Percentiles rank a stretch among this genome's conserved stretches.
phyloP scores from a whole-genome alignment of 192 early-diverging fungal genomes.

The Chytriomyces hyalinus region DNA sequence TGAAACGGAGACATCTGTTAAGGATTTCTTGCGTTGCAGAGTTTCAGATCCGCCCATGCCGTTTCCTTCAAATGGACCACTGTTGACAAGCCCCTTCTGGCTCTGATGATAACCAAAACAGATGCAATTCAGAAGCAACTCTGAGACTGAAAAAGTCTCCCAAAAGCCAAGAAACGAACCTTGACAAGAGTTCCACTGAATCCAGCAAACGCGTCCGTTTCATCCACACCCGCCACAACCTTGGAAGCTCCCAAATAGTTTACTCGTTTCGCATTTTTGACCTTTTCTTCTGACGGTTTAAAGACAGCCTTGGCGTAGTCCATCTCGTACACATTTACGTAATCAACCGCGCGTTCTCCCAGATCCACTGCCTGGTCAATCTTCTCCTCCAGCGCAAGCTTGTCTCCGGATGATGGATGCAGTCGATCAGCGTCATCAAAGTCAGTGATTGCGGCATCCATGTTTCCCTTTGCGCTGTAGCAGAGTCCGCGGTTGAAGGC shows the following conservation, averaged over 20 bases:
- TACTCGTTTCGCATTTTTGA: slow-evolving; percentile 81
- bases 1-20: slow-evolving; percentile 1
- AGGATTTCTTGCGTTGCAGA: slow-evolving; percentile 1
- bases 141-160: neutral
- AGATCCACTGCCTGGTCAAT: slow-evolving; percentile 55
- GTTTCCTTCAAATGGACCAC: slow-evolving; percentile 27
- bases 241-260: slow-evolving; percentile 84
- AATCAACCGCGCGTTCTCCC: slow-evolving; percentile 40
- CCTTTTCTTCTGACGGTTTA: slow-evolving; percentile 81
- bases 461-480: slow-evolving; percentile 75
- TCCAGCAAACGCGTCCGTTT: slow-evolving; percentile 64
- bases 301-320: slow-evolving; percentile 75
- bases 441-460: slow-evolving; percentile 72
- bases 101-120: slow-evolving; percentile 7
- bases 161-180: slow-evolving; percentile 14
- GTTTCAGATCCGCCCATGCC: slow-evolving; percentile 3
- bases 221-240: slow-evolving; percentile 80
- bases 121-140: neutral
- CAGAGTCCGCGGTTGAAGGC: slow-evolving; percentile 90
- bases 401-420: slow-evolving; percentile 20
- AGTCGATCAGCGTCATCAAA: slow-evolving; percentile 64
- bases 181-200: slow-evolving; percentile 62
- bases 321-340: slow-evolving; percentile 55
- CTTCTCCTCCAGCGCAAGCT: slow-evolving; percentile 31
- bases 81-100: slow-evolving; percentile 27